Percentiles rank a stretch among this genome's conserved stretches.
Conservation (phyloP, 805 yeast genomes). For the Ogataea naganishii region DNA sequence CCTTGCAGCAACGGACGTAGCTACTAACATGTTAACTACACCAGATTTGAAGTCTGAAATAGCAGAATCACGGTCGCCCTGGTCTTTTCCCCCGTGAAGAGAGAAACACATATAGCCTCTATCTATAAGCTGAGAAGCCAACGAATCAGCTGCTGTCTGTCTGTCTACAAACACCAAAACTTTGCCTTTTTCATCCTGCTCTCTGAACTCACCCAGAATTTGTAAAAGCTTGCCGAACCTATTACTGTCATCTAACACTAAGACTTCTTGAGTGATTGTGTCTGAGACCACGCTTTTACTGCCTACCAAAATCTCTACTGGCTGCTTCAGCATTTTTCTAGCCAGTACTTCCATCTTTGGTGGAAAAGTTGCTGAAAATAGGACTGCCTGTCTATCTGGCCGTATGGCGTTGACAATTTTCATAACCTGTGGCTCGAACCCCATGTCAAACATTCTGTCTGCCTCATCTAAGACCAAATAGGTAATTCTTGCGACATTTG, state of each 20-base stretch:
- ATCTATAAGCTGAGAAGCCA: conserved; percentile 44
- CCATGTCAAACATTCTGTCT: conserved; percentile 93
- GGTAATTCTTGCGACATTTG: conserved; percentile 60
- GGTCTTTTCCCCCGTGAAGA: conserved; percentile 90
- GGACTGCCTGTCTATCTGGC: conserved; percentile 81
- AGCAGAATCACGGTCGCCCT: conserved; percentile 69
- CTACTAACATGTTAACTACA: conserved; percentile 57
- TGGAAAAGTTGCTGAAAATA: conserved; percentile 94
- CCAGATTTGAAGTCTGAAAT: conserved; percentile 62
- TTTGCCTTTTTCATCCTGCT: conserved; percentile 32
- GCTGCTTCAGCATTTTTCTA: conserved; percentile 47
- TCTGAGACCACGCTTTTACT: conserved; percentile 73
- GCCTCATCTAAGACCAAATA: conserved; percentile 93
- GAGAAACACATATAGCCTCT: conserved; percentile 54
- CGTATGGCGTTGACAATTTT: conserved; percentile 69
- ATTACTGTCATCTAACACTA: conserved; percentile 42
- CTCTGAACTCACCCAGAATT: conserved; percentile 39
- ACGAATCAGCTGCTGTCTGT: conserved; percentile 75
- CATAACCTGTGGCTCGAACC: conserved; percentile 92
- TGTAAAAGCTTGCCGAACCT: conserved; percentile 51
- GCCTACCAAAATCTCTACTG: conserved; percentile 75
- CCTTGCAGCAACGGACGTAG: conserved; percentile 92
- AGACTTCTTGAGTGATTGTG: conserved; percentile 67
- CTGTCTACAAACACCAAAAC: conserved; percentile 80
- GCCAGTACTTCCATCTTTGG: conserved; percentile 71